Evolutionary conservation across 1,139 yeast species (phyloP).

Genomic region (Pichia sp.): DNA sequence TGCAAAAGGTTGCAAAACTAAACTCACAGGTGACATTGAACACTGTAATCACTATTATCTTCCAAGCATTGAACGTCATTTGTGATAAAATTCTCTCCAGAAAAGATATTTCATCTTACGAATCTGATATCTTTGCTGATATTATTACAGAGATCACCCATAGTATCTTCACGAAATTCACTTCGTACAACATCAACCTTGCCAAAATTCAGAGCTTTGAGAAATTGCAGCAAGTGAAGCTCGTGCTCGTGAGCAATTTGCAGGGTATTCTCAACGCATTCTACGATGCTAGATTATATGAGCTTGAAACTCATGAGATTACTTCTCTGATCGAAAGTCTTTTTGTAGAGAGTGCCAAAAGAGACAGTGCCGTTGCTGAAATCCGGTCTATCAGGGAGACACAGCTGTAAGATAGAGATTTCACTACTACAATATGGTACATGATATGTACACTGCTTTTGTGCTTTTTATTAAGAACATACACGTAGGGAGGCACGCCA

Average conservation of each 20-base stretch:
- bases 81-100: slow-evolving; percentile 17
- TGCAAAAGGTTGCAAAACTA: slow-evolving; percentile 5
- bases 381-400: slow-evolving; percentile 39
- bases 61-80: slow-evolving; percentile 15
- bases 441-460: no score
- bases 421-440: no score
- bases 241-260: slow-evolving; percentile 48
- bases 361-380: slow-evolving; percentile 56
- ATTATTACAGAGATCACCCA: slow-evolving; percentile 12
- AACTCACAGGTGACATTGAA: slow-evolving; percentile 19
- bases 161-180: not conserved
- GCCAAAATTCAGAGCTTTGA: slow-evolving; percentile 28
- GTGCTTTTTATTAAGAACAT: no score
- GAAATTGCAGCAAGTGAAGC: slow-evolving; percentile 38
- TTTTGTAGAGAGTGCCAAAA: slow-evolving; percentile 65
- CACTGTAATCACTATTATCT: slow-evolving; percentile 13
- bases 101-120: slow-evolving; percentile 24
- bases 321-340: slow-evolving; percentile 50
- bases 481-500: no score
- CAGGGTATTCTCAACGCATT: slow-evolving; percentile 64
- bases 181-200: slow-evolving; percentile 3
- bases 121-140: slow-evolving; percentile 20
- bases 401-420: slow-evolving; percentile 1
- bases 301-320: slow-evolving; percentile 62
- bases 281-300: slow-evolving; percentile 68